Conservation (phyloP, 306 rosid genomes). For the Trichosanthes cucumerina region DNA sequence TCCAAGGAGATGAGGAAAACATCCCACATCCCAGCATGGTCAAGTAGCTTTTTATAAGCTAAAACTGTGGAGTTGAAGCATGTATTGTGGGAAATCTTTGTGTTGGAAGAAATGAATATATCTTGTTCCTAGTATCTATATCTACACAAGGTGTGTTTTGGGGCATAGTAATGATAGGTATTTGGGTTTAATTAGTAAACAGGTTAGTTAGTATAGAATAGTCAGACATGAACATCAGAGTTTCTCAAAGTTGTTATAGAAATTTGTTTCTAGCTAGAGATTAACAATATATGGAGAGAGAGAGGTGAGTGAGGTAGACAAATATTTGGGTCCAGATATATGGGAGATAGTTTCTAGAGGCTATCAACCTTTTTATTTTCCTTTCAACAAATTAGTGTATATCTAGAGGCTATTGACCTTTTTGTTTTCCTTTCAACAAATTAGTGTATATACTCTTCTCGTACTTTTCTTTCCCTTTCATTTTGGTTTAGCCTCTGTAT, state of each 20-base stretch:
- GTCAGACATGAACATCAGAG: not conserved
- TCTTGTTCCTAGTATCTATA: not conserved
- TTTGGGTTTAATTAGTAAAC: not conserved
- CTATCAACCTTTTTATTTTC: not conserved
- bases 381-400: not conserved
- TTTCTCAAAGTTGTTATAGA: not conserved
- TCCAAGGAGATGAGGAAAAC: not conserved
- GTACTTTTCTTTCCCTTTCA: not conserved
- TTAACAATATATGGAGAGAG: not conserved
- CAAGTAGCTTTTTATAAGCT: not conserved
- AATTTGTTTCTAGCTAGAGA: not conserved
- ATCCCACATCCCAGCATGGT: not conserved
- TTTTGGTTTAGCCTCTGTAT: not conserved
- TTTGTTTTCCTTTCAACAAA: not conserved
- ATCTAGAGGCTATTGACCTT: not conserved
- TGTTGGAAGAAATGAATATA: not conserved
- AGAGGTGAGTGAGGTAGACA: not conserved
- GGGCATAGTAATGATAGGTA: not conserved
- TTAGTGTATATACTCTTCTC: not conserved
- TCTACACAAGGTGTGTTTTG: not conserved
- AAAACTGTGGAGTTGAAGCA: not conserved
- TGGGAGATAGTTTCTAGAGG: not conserved
- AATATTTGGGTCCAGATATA: not conserved
- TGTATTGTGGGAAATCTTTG: not conserved
- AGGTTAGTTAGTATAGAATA: not conserved